These are phyloP conservation scores for Chlorella sp. DNA, from an alignment of 139 green algal species.

Conservation along the genomic window DNA sequence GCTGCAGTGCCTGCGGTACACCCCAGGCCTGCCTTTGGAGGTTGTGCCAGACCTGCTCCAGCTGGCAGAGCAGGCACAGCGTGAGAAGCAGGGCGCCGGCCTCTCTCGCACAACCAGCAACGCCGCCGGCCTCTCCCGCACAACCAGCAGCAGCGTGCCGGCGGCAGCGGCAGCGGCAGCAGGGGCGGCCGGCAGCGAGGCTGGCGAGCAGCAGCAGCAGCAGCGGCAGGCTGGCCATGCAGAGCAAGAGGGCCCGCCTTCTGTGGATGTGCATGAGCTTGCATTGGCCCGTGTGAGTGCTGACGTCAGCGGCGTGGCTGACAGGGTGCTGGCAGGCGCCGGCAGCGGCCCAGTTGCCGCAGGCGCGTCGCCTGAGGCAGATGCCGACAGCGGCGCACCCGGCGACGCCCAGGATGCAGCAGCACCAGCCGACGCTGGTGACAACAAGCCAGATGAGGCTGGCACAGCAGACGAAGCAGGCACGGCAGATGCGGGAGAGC, in stretches of 20 bases:
- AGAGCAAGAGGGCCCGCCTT: neutral
- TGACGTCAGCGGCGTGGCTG: neutral
- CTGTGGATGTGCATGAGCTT: slow-evolving; percentile 12
- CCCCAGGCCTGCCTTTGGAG: slow-evolving; percentile 45
- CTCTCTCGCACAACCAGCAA: no score
- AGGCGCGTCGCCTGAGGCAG: neutral
- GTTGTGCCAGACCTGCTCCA: slow-evolving; percentile 56
- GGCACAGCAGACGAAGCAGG: no score
- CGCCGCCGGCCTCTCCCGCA: neutral
- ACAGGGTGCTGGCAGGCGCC: neutral
- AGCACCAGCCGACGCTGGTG: neutral
- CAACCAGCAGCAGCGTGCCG: neutral
- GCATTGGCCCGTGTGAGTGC: slow-evolving; percentile 2
- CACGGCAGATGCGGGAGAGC: neutral
- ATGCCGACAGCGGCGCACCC: neutral
- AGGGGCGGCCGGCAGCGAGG: neutral
- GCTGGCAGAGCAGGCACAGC: neutral
- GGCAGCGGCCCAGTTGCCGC: neutral
- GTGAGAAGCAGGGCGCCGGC: neutral
- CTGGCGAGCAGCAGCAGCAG: neutral
- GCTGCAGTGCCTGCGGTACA: slow-evolving; percentile 70
- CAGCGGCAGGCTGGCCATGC: no score
- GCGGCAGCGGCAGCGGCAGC: neutral
- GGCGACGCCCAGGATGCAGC: neutral
- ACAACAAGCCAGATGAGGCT: neutral